Evolutionary conservation across 2,329 filamentous ascomycete genomes (phyloP).

Genomic region (Remersonia thermophila): DNA sequence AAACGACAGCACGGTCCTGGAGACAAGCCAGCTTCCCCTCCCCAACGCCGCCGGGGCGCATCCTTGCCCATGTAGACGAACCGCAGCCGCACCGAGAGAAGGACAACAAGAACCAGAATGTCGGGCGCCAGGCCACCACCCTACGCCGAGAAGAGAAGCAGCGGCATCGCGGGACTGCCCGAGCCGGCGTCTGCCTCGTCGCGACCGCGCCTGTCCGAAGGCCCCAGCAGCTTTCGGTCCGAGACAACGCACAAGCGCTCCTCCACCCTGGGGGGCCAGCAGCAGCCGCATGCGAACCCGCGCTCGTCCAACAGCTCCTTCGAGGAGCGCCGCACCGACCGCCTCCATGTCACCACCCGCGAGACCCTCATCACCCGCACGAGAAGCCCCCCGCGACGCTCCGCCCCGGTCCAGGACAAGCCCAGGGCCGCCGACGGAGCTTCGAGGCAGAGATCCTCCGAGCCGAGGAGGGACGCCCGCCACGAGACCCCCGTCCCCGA

Average conservation of each 20-base stretch:
- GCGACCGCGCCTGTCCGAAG: conserved; percentile 15
- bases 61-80: too few relatives aligned
- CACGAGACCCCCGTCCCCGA: conserved; percentile 29
- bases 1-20: too few relatives aligned
- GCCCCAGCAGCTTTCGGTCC: conserved; percentile 2
- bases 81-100: too few relatives aligned
- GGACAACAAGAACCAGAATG: conserved; percentile 11
- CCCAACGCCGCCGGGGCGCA: too few relatives aligned
- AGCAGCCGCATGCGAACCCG: not conserved
- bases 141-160: conserved; percentile 17
- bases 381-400: conserved; percentile 43
- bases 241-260: conserved; percentile 14
- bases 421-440: conserved; percentile 22
- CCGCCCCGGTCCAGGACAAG: conserved; percentile 24
- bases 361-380: conserved; percentile 49
- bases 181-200: conserved; percentile 10
- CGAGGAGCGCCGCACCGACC: conserved; percentile 47
- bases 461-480: conserved; percentile 32
- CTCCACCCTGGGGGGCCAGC: too few relatives aligned
- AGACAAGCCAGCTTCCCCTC: too few relatives aligned
- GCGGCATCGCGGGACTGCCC: conserved; percentile 11
- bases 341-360: conserved; percentile 41
- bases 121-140: conserved; percentile 18
- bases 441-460: conserved; percentile 32
- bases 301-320: conserved; percentile 35